Percentiles rank a stretch among this genome's conserved stretches.
Evolutionary conservation across 495 filamentous ascomycete genomes (phyloP).

Genomic region (Aspergillus kassunensis): DNA sequence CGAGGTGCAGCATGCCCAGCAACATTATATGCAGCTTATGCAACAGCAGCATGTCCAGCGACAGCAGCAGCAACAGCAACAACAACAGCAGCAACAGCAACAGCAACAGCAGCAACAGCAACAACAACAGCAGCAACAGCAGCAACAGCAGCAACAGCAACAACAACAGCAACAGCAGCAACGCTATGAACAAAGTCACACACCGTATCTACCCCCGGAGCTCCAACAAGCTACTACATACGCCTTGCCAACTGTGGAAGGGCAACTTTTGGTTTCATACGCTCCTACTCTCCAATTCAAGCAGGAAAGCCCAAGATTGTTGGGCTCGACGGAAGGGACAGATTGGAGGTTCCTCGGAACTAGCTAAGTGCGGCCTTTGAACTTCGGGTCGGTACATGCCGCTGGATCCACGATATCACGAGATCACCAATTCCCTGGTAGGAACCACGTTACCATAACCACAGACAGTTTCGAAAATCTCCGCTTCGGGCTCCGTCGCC

Average conservation of each 20-base stretch:
- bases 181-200: conserved; percentile 35
- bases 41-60: conserved; percentile 1
- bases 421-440: not conserved
- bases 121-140: conserved; percentile 27
- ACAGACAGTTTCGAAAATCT: not conserved
- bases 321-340: conserved; percentile 44
- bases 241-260: conserved; percentile 24
- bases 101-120: conserved; percentile 42
- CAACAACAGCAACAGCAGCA: conserved; percentile 18
- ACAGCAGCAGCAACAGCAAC: not conserved
- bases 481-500: not conserved
- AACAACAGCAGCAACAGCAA: conserved; percentile 16
- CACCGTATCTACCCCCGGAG: conserved; percentile 35
- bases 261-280: conserved; percentile 38
- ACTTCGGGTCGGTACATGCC: not conserved
- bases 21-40: conserved; percentile 38
- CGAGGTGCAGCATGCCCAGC: conserved; percentile 32
- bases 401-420: not conserved
- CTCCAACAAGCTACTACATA: conserved; percentile 36
- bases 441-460: not conserved
- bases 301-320: conserved; percentile 29
- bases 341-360: conserved; percentile 47
- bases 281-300: conserved; percentile 39
- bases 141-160: not conserved
- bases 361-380: conserved; percentile 29